A percentile compares a stretch with the other conserved stretches of the same genome.
phyloP scores from a whole-genome alignment of 768 basidiomycete species.

The Roridomyces roridus region DNA sequence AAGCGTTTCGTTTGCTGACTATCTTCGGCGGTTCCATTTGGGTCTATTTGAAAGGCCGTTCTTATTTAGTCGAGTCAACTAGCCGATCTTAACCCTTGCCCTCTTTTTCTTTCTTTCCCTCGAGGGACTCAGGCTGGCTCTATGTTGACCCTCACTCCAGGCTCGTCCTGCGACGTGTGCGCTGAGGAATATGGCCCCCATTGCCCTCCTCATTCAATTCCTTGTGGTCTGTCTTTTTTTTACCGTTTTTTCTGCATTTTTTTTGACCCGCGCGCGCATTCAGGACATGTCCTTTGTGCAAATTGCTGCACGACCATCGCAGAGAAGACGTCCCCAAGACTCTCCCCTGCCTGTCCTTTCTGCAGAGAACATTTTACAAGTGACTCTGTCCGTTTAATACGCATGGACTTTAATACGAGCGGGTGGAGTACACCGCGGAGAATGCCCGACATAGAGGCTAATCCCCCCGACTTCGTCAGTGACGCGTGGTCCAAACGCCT shows the following conservation, averaged over 20 bases:
- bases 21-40: neutral
- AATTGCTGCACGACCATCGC: constrained; percentile 80
- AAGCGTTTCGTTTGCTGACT: neutral
- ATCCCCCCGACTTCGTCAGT: constrained; percentile 41
- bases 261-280: constrained; percentile 30
- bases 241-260: constrained; percentile 25
- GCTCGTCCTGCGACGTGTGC: constrained; percentile 89
- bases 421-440: constrained; percentile 74
- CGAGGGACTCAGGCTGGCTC: constrained; percentile 45
- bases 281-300: constrained; percentile 84
- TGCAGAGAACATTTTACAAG: constrained; percentile 78
- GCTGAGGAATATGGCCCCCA: constrained; percentile 84
- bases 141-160: constrained; percentile 87
- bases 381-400: constrained; percentile 76
- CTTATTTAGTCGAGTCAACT: constrained; percentile 13
- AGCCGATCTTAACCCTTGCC: constrained; percentile 13
- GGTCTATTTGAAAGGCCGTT: constrained; percentile 1
- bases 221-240: constrained; percentile 66
- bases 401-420: constrained; percentile 74
- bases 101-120: neutral
- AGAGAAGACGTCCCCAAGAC: constrained; percentile 77
- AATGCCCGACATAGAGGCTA: constrained; percentile 55
- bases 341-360: constrained; percentile 81
- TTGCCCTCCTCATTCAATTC: constrained; percentile 79
- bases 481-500: constrained; percentile 50